Conservation (phyloP, 331 rosid genomes). For the Pyrus hybrid region DNA sequence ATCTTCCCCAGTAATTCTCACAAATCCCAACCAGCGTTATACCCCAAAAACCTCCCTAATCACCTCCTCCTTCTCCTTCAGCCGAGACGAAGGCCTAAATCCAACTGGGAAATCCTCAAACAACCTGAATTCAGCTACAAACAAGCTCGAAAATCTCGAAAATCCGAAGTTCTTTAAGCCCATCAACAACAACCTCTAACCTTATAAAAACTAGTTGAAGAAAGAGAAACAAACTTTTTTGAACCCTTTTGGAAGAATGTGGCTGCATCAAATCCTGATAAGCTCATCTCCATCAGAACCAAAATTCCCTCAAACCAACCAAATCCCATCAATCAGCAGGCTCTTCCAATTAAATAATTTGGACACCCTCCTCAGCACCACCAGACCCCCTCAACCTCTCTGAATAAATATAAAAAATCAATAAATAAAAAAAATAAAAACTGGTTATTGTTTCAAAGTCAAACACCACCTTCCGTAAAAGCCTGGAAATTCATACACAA, state of each 20-base stretch:
- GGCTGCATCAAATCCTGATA: conserved; percentile 19
- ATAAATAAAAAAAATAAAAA: background rate
- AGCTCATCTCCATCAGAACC: conserved; percentile 33
- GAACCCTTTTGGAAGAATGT: conserved; percentile 18
- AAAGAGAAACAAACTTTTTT: conserved; percentile 17
- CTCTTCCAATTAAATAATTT: conserved; percentile 1
- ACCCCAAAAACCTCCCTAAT: conserved; percentile 16
- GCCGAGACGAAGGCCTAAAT: conserved; percentile 21
- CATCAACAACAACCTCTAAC: conserved; percentile 24
- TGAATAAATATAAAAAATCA: too few species aligned
- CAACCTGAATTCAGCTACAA: conserved; percentile 4
- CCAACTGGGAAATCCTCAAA: conserved; percentile 14
- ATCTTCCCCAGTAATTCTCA: conserved; percentile 22
- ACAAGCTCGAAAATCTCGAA: background rate
- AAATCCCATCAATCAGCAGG: conserved; percentile 27
- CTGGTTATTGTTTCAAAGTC: conserved; percentile 46
- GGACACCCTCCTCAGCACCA: conserved; percentile 7
- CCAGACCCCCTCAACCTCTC: conserved; percentile 27
- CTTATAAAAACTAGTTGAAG: background rate
- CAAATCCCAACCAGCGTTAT: conserved; percentile 14
- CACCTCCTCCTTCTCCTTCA: conserved; percentile 8
- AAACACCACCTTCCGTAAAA: conserved; percentile 53
- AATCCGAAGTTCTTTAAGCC: conserved; percentile 27
- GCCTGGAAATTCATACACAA: conserved; percentile 54
- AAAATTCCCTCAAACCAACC: conserved; percentile 25